These are phyloP conservation scores for Fusarium udum DNA, from an alignment of 2,329 filamentous ascomycete species.

Conservation along the genomic window DNA sequence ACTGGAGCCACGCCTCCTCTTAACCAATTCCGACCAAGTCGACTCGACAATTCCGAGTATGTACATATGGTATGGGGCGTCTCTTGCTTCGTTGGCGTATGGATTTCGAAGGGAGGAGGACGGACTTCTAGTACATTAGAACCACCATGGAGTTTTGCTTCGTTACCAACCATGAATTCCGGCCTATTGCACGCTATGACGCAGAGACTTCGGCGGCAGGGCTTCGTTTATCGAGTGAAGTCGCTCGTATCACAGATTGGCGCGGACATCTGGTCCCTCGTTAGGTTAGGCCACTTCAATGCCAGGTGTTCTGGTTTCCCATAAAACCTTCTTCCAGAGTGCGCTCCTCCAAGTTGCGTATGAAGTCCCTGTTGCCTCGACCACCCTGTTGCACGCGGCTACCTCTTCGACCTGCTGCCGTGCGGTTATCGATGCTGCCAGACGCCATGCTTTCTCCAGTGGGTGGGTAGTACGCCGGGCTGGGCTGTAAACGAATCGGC, in stretches of 20 bases:
- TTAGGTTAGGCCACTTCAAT: slow-evolving; percentile 60
- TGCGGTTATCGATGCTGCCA: slow-evolving; percentile 63
- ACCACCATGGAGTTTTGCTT: slow-evolving; percentile 12
- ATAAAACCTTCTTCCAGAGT: slow-evolving; percentile 94
- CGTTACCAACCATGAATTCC: slow-evolving; percentile 29
- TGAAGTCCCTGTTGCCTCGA: slow-evolving; percentile 83
- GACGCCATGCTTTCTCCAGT: slow-evolving; percentile 80
- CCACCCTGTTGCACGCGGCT: slow-evolving; percentile 73
- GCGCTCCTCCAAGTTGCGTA: slow-evolving; percentile 91
- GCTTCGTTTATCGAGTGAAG: slow-evolving; percentile 13
- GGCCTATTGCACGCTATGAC: slow-evolving; percentile 17
- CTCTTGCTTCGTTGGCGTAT: slow-evolving; percentile 19
- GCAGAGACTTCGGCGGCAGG: slow-evolving; percentile 1
- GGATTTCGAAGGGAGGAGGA: slow-evolving; percentile 10
- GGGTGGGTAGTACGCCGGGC: slow-evolving; percentile 96
- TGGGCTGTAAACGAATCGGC: slow-evolving; percentile 92
- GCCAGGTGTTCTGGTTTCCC: slow-evolving; percentile 69
- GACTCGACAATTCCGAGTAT: background rate
- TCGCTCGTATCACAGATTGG: slow-evolving; percentile 26
- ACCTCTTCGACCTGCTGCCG: slow-evolving; percentile 74
- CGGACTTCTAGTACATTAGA: slow-evolving; percentile 18
- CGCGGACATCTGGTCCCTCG: slow-evolving; percentile 28
- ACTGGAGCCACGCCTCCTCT: slow-evolving; percentile 8
- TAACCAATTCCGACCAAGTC: slow-evolving; percentile 1
- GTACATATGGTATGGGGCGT: slow-evolving; percentile 5